Evolutionary conservation across 441 rosid species (phyloP), one percentile per base, ranked within the genome.

Genomic region (Metrosideros polymorpha): DNA sequence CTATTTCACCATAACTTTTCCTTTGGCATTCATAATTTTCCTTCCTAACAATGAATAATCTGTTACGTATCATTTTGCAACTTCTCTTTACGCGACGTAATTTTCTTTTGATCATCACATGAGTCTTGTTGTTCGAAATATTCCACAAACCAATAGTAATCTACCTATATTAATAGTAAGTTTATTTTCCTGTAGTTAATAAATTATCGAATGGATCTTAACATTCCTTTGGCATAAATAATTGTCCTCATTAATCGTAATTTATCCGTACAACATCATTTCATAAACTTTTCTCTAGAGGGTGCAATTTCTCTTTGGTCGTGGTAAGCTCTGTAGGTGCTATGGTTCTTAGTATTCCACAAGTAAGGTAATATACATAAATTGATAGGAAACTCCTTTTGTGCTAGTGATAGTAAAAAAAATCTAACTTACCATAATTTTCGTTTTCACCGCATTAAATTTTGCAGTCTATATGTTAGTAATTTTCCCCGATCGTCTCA

Each of bases 401-500:
- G 4, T 12, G n/a, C n/a, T n/a, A n/a, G n/a, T n/a, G n/a, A n/a
- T n/a, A n/a, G n/a, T n/a, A n/a, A n/a, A n/a, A 63, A 63, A 18
- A 5, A 18, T 1, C 39, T 63, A 32, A 32, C 4, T 3, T 2
- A 8, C 3, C 25, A 9, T 9, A 4, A 18, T 17, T 63, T 63
- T 63, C 43, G 18, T 32, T 32, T 63, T 63, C 25, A 18, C 1
- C 12, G 12, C 4, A 22, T 10, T 32, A 35, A 63, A 63, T 19
- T 63, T 1, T 1, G 2, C 4, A 2, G 2, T 63, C 76, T 32
- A 63, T 32, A 17, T 17, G 9, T 2, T 0, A 0, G 2, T 32
- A 32, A 18, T 32, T 32, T 63, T 63, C 43, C 76, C 18, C 43
- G 17, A 3, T 63, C 25, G 0, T n/a, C 2, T 1, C 24, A 17